Percentiles rank a stretch among this genome's conserved stretches.
phyloP scores from a whole-genome alignment of 192 early-diverging fungal species.

The Backusella morwellensis region DNA sequence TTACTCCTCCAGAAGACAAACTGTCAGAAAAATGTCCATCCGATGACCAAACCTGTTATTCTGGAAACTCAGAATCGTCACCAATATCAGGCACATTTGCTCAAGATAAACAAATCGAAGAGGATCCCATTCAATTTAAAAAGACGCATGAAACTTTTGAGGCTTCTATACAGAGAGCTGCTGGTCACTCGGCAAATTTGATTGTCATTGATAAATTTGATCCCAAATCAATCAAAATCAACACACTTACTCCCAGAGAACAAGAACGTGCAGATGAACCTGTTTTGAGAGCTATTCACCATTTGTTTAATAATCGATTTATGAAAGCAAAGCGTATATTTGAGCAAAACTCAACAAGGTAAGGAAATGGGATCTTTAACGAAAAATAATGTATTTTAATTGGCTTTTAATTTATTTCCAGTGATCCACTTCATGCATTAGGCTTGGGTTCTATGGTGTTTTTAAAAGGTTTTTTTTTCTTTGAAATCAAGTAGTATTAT shows the following conservation, averaged over 20 bases:
- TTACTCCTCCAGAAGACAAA: background rate
- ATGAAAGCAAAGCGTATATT: constrained; percentile 28
- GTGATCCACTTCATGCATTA: constrained; percentile 51
- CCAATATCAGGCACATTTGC: background rate
- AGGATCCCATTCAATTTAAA: background rate
- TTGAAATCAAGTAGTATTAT: background rate
- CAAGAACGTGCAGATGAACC: constrained; percentile 32
- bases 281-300: constrained; percentile 18
- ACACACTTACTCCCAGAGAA: constrained; percentile 24
- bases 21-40: background rate
- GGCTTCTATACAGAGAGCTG: background rate
- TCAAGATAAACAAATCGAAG: background rate
- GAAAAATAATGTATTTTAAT: background rate
- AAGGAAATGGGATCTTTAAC: background rate
- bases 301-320: constrained; percentile 37
- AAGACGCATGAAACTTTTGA: too few species aligned
- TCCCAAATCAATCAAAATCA: constrained; percentile 19
- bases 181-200: constrained; percentile 6
- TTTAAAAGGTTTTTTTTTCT: constrained; percentile 44
- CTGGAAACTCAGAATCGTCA: background rate
- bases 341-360: constrained; percentile 20
- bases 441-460: constrained; percentile 50
- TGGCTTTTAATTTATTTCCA: background rate
- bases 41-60: background rate
- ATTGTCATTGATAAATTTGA: constrained; percentile 15